These are phyloP conservation scores for Dictyophora rubrovolvata DNA, from an alignment of 768 basidiomycete genomes.

Conservation along the genomic window DNA sequence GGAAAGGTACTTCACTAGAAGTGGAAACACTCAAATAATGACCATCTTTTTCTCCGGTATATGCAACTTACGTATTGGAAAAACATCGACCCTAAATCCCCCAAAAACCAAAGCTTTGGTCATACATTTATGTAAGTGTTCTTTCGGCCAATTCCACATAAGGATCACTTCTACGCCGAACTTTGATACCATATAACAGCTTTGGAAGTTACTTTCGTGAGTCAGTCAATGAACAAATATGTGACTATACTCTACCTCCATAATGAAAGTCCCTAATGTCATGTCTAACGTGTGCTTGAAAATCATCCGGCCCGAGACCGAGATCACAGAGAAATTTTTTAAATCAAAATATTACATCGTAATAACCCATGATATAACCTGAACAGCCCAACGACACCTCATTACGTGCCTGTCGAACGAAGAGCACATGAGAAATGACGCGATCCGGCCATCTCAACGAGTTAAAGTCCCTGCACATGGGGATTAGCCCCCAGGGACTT, in stretches of 20 bases:
- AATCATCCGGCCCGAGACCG: not conserved
- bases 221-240: not conserved
- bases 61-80: conserved; percentile 29
- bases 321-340: not conserved
- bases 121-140: conserved; percentile 35
- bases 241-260: not conserved
- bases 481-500: no score
- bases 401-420: no score
- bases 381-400: no score
- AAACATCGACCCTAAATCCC: conserved; percentile 39
- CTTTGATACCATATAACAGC: conserved; percentile 3
- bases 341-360: conserved; percentile 1
- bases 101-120: conserved; percentile 41
- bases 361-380: no score
- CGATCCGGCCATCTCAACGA: no score
- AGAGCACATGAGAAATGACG: no score
- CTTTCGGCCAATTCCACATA: conserved; percentile 1
- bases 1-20: conserved; percentile 8
- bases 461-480: no score
- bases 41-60: not conserved
- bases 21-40: not conserved
- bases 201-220: not conserved
- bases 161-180: not conserved
- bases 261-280: not conserved
- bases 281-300: not conserved